Evolutionary conservation across 257 asterid species (phyloP), one percentile per base, ranked within the genome.

Genomic region (Capsicum rhomboideum): DNA sequence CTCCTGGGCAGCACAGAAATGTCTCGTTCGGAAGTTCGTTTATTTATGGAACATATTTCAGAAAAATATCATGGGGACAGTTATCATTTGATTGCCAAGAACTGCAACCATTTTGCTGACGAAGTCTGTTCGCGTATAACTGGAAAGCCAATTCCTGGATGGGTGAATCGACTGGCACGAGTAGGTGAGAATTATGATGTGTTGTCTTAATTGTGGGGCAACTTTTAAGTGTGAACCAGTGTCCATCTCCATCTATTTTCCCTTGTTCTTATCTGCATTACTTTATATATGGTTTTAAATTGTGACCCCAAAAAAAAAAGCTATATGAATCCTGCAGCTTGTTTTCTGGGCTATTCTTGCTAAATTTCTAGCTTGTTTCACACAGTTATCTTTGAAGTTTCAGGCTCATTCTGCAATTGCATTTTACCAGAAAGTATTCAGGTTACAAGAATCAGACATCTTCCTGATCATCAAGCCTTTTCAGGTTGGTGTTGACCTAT

Each of bases 121-220:
- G 98, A 95, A 83, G 97, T 95, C 80, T 91, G 92, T 80, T 72
- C 49, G 88, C 95, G 82, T 49, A 91, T 95, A 61, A 94, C 97
- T 29, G 99, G 98, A 79, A 94, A 92, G 80, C 81, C 91, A 68
- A 94, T 94, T 86, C 99, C 99, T 87, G 92, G 97, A 28, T 95
- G 99, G 99, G 97, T 95, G 86, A 95, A 94, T 87, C 94, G 99
- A 12, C 86, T 95, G 87, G 99, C 99, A 79, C 92, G 94, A 86
- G 66, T 95, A 85, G 98, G 99, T 95, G 78, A 89, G 96, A 18
- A 31, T 6, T 72, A 44, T 55, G 29, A 74, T 74, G 58, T 6
- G 10, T 46, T 23, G 1, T 74, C 80, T 23, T 46, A 23, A 23
- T 28, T 50, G 63, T 77, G 44, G 26, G 63, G 44, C 46, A 77